A percentile compares a stretch with the other conserved stretches of the same genome.
Conservation (phyloP, 441 rosid genomes). For the Jatropha multifida region DNA sequence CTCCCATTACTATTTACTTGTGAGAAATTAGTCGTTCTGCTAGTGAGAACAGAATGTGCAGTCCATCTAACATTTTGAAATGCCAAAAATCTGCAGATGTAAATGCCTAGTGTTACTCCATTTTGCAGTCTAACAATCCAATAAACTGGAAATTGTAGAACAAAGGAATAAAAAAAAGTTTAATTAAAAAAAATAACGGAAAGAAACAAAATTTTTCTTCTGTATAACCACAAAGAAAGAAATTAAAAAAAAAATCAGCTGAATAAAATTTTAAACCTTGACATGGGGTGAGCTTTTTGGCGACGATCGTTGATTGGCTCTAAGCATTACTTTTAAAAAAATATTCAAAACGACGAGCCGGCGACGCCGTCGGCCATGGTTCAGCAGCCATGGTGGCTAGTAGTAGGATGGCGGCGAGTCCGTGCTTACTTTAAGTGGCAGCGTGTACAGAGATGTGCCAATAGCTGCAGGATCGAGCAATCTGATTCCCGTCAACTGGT, state of each 20-base stretch:
- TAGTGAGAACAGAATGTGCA: constrained; percentile 8
- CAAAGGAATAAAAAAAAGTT: background rate
- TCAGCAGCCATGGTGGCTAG: background rate
- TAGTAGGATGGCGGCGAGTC: background rate
- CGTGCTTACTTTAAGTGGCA: background rate
- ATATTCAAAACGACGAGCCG: background rate
- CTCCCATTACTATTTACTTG: background rate
- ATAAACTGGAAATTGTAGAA: background rate
- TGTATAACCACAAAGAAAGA: background rate
- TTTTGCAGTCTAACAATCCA: background rate
- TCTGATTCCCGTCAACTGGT: background rate
- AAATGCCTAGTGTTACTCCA: background rate
- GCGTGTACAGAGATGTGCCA: background rate
- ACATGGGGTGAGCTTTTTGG: background rate
- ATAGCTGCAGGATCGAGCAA: background rate
- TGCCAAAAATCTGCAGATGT: constrained; percentile 53
- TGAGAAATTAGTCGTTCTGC: background rate
- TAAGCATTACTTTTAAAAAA: background rate
- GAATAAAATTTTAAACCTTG: background rate
- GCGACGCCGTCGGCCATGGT: background rate
- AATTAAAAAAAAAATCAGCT: background rate
- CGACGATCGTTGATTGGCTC: background rate
- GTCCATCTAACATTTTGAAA: constrained; percentile 42
- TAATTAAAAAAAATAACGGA: too few relatives aligned
- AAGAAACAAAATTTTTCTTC: background rate